These are phyloP conservation scores for Gnetum montanum DNA, from an alignment of 75 land plant species.

Conservation along the genomic window DNA sequence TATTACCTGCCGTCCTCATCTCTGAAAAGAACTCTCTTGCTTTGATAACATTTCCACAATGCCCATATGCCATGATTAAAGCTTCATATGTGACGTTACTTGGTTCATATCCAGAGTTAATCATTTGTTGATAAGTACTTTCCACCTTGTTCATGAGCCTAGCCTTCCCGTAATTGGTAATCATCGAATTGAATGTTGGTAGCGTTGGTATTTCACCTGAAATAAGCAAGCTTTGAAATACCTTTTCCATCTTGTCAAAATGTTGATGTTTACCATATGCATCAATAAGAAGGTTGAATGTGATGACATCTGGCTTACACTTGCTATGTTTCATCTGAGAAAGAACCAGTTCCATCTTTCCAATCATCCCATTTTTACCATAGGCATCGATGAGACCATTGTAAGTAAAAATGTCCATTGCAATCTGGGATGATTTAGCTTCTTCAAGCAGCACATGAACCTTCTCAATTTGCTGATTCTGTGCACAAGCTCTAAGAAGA, in stretches of 20 bases:
- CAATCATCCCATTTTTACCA: conserved; percentile 76
- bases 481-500: conserved; percentile 85
- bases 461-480: conserved; percentile 44
- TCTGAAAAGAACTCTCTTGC: conserved; percentile 55
- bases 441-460: conserved; percentile 71
- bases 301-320: conserved; percentile 65
- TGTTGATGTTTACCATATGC: conserved; percentile 70
- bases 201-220: conserved; percentile 64
- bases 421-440: conserved; percentile 39
- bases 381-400: conserved; percentile 95
- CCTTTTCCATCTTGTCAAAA: conserved; percentile 90
- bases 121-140: conserved; percentile 37
- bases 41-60: conserved; percentile 46
- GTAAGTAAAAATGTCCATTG: conserved; percentile 65
- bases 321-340: conserved; percentile 48
- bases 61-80: conserved; percentile 64
- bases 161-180: conserved; percentile 82
- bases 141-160: conserved; percentile 67
- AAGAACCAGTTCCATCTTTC: conserved; percentile 70
- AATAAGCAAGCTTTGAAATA: conserved; percentile 57
- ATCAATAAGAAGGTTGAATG: conserved; percentile 83
- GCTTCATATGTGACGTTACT: conserved; percentile 63
- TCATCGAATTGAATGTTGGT: conserved; percentile 83
- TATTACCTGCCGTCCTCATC: conserved; percentile 29
- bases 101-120: conserved; percentile 43